Base-by-base conservation (phyloP, 2,329 filamentous ascomycete genomes). In the Chrysoporthe puriensis region DNA sequence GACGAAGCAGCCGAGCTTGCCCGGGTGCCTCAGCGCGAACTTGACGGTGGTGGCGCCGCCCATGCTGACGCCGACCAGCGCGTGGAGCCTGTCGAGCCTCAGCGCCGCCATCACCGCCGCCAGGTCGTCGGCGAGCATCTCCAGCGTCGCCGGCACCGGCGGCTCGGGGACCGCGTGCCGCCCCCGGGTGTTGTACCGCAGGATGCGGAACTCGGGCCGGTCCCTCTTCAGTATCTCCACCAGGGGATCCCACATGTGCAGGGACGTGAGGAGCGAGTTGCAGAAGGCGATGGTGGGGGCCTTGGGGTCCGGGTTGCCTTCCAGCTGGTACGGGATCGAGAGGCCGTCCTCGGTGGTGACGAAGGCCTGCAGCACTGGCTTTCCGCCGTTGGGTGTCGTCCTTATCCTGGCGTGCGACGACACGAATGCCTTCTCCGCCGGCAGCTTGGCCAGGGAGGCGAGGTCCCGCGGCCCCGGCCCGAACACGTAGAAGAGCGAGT, bases 211-310 rank as follows among this genome's bases (percentile, higher is more conserved):
- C 50, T 87, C 83, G 3, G 88, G 86, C 34, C 89, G 86, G 48
- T 86, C 74, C 0, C 79, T 76, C 62, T 85, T 84, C 71, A 96
- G 84, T n/a, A 86, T 79, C 0, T 81, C 79, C 0, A 96, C 80
- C 68, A 96, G 87, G 1, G 83, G 83, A 73, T 96, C 91, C 93
- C 93, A 97, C 86, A 97, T 96, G 76, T 86, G 83, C 71, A 90
- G 85, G 60, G 90, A 88, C 2, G 92, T 92, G 8, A 97, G 86
- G 62, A 97, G 89, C 1, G 91, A 94, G 82, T 96, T 96, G 78
- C 85, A 85, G 72, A 94, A 90, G 26, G 93, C 88, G 13, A 97
- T 83, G 0, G 91, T 85, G 0, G 93, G 93, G 0, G 92, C 91
- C 26, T 85, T 75, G 0, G 89, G 86, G 43, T 89, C 84, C 0